A percentile compares a stretch with the other conserved stretches of the same genome.
phyloP scores from a whole-genome alignment of 129 eudicot species.

The Rutidosis leptorrhynchoides region DNA sequence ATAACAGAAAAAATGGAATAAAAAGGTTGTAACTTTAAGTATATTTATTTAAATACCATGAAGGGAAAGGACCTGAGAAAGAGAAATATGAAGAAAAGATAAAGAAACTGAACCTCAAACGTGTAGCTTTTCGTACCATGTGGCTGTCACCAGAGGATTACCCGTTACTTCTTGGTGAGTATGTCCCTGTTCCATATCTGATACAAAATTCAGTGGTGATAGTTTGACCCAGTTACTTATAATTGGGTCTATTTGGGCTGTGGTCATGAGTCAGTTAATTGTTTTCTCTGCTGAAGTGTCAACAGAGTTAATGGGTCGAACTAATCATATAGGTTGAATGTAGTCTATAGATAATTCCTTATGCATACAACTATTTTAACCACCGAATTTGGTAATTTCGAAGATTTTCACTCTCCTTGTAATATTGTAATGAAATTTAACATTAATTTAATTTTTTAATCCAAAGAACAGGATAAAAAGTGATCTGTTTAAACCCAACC shows the following conservation, averaged over 20 bases:
- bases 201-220: not conserved
- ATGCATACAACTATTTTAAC: not conserved
- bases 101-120: constrained; percentile 68
- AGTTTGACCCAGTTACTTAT: not conserved
- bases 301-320: not conserved
- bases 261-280: not conserved
- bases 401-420: not conserved
- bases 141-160: constrained; percentile 95
- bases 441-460: not conserved
- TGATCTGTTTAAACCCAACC: not conserved
- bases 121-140: constrained; percentile 92
- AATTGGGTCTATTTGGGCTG: not conserved
- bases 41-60: constrained; percentile 24
- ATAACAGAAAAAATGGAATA: not conserved
- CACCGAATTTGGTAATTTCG: not conserved
- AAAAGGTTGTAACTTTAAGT: constrained; percentile 10
- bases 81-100: constrained; percentile 78
- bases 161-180: constrained; percentile 89
- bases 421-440: not conserved
- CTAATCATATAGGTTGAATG: not conserved
- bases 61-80: constrained; percentile 97
- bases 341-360: not conserved
- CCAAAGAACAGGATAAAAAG: not conserved
- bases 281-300: not conserved
- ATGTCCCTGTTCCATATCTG: not conserved